Evolutionary conservation across 805 yeast species (phyloP), one percentile per base, ranked within the genome.

Genomic region (Metschnikowia dekortorum): DNA sequence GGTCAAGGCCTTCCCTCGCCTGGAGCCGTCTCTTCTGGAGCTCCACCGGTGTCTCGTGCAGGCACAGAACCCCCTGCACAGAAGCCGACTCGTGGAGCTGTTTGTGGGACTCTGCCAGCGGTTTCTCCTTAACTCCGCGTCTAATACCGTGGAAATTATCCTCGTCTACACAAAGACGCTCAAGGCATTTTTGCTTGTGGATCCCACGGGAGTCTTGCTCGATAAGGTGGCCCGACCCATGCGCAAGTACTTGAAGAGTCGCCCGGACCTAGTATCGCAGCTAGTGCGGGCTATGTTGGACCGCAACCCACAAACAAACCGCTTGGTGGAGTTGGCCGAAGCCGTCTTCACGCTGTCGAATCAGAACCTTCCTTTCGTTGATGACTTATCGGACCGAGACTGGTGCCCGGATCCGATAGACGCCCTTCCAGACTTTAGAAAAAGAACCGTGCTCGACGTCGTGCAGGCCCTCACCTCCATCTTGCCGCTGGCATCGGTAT

Each of bases 381-480:
- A 79, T 39, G 81, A 76, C 37, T 61, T 71, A 44, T 56, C 70
- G 9, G 83, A 79, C 55, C 60, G 82, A 2, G 70, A 78, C 43
- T 89, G 96, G 96, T 64, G 65, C 8, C 96, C 96, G 0, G 96
- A 88, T 57, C 96, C 96, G 0, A 77, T 87, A 13, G 96, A 89
- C 68, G 95, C 96, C 0, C 77, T 90, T n/a, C 88, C 91, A 0
- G 96, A 89, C 64, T 89, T 87, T 68, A 77, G 80, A 41, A 80
- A 81, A 52, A 77, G 75, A 9, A 74, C 76, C 41, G 81, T 78
- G 22, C 78, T 80, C 39, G 96, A 88, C 60, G 78, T 84, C 5
- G 82, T 89, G 22, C 89, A 83, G 54, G 80, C 89, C 0, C 70
- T 89, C 32, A 74, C 87, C 2, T 81, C 91, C 1, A 79, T 89